phyloP scores from a whole-genome alignment of 2,329 filamentous ascomycete genomes.

The Geosmithia putterillii region DNA sequence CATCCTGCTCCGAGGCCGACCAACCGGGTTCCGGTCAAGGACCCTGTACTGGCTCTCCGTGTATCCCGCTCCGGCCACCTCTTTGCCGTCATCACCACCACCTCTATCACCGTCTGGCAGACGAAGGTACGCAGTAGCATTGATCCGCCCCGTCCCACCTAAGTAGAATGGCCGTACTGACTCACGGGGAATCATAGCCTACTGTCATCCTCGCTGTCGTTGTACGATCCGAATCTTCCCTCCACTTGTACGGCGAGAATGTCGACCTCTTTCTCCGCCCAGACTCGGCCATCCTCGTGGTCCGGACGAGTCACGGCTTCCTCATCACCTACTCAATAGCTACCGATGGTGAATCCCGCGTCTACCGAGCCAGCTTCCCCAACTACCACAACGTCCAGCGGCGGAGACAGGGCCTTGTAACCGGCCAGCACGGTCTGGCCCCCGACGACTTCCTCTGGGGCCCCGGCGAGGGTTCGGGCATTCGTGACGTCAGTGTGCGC shows the following conservation, averaged over 20 bases:
- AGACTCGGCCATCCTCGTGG: constrained; percentile 82
- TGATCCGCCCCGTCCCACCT: not conserved
- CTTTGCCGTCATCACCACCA: constrained; percentile 78
- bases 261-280: constrained; percentile 75
- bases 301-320: constrained; percentile 76
- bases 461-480: constrained; percentile 68
- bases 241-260: constrained; percentile 76
- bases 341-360: constrained; percentile 66
- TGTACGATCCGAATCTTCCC: constrained; percentile 66
- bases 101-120: constrained; percentile 91
- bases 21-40: constrained; percentile 33
- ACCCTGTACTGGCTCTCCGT: constrained; percentile 61
- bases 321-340: constrained; percentile 91
- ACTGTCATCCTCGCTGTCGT: constrained; percentile 80
- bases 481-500: constrained; percentile 76
- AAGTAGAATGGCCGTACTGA: not conserved
- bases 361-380: constrained; percentile 74
- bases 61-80: constrained; percentile 68
- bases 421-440: constrained; percentile 37
- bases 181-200: constrained; percentile 40
- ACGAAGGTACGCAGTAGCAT: constrained; percentile 76
- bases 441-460: constrained; percentile 58
- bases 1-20: constrained; percentile 12
- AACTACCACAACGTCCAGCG: constrained; percentile 52
- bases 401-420: constrained; percentile 48